A percentile compares a stretch with the other conserved stretches of the same genome.
Evolutionary conservation across 257 asterid species (phyloP).

Genomic region (Lycium barbarum): DNA sequence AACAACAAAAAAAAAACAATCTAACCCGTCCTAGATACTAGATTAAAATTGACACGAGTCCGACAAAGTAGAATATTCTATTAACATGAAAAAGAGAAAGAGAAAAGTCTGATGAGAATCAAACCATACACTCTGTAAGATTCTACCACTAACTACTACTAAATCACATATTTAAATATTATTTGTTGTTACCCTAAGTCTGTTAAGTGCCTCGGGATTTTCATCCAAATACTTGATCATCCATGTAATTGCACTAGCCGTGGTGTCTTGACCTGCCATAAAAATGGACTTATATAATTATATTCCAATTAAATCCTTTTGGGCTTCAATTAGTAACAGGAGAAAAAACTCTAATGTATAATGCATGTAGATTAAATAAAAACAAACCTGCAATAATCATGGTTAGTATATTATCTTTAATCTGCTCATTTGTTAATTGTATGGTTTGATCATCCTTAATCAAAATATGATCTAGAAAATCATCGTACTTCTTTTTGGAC

Average conservation of each 20-base stretch:
- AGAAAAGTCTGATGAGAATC: too few species aligned
- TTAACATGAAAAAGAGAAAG: too few species aligned
- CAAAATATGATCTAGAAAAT: conserved; percentile 17
- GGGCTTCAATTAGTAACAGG: background rate
- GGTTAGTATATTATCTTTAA: conserved; percentile 16
- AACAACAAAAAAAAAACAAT: background rate
- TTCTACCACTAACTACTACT: too few species aligned
- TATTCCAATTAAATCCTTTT: background rate
- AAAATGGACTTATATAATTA: background rate
- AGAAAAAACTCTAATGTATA: background rate
- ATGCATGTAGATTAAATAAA: background rate
- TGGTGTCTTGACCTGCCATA: conserved; percentile 25
- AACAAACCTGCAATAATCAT: conserved; percentile 29
- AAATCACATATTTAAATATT: too few species aligned
- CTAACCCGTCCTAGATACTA: background rate
- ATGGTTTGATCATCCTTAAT: background rate
- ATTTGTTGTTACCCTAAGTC: conserved; percentile 2
- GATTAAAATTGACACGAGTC: too few species aligned
- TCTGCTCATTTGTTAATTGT: conserved; percentile 13
- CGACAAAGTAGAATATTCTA: too few species aligned
- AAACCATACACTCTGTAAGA: background rate
- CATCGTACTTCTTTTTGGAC: background rate
- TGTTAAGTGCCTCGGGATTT: background rate
- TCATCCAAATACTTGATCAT: conserved; percentile 23
- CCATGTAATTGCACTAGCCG: conserved; percentile 24